These are phyloP conservation scores for Ceratocystis alfenasii DNA, from an alignment of 2,329 filamentous ascomycete species.

Conservation along the genomic window DNA sequence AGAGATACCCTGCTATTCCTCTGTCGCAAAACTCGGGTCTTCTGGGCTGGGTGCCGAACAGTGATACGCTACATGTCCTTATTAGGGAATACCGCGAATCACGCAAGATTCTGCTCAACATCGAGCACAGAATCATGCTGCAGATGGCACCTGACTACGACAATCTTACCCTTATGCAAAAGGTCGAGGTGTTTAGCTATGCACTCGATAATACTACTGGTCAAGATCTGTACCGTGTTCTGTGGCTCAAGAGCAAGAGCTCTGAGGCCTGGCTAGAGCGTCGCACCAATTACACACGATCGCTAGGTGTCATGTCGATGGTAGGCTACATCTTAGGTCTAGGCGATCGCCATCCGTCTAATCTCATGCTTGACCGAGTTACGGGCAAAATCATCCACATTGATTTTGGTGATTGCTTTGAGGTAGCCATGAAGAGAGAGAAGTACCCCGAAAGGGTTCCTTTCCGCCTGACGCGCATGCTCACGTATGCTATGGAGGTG, in stretches of 20 bases:
- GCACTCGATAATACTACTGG: constrained; percentile 98
- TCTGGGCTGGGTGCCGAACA: constrained; percentile 93
- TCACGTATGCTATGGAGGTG: constrained; percentile 99
- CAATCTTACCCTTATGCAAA: constrained; percentile 97
- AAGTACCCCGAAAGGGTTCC: constrained; percentile 97
- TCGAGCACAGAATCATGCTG: constrained; percentile 98
- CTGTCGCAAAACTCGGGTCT: constrained; percentile 93
- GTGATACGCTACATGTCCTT: constrained; percentile 88
- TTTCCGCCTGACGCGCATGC: constrained; percentile 95
- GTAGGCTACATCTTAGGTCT: constrained; percentile 98
- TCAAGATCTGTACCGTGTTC: constrained; percentile 91
- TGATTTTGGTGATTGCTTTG: constrained; percentile 98
- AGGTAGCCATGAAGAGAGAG: constrained; percentile 98
- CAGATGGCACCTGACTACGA: constrained; percentile 99
- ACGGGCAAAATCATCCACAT: constrained; percentile 98
- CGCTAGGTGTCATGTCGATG: constrained; percentile 99
- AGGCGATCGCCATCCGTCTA: constrained; percentile 92
- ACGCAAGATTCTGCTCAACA: constrained; percentile 93
- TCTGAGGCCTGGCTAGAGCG: constrained; percentile 96
- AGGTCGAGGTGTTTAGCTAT: constrained; percentile 98
- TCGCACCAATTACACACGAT: constrained; percentile 96
- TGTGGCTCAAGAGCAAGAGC: constrained; percentile 98
- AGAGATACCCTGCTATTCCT: constrained; percentile 91
- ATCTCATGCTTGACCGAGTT: constrained; percentile 90
- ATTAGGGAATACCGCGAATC: constrained; percentile 97